phyloP scores from a whole-genome alignment of 2,329 filamentous ascomycete species.

The Nannizzia gypsea region DNA sequence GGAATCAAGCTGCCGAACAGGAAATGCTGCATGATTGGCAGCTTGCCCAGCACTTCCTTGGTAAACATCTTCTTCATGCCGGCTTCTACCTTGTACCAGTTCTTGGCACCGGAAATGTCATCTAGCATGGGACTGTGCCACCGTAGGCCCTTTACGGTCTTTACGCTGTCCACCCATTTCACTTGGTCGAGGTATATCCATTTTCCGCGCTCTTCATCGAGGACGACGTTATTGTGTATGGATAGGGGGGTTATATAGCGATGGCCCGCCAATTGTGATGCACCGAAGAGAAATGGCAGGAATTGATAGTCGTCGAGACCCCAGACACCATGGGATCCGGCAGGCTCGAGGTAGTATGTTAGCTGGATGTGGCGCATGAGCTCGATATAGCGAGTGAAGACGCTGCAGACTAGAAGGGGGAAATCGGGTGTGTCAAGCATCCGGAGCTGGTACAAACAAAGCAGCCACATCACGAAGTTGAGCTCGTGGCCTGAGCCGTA shows the following conservation, averaged over 20 bases:
- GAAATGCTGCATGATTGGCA: constrained; percentile 98
- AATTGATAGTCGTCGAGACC: constrained; percentile 97
- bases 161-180: constrained; percentile 86
- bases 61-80: constrained; percentile 98
- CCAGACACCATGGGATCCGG: constrained; percentile 95
- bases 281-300: constrained; percentile 86
- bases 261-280: constrained; percentile 77
- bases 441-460: constrained; percentile 76
- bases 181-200: constrained; percentile 91
- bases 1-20: constrained; percentile 79
- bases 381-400: constrained; percentile 71
- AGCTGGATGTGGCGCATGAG: constrained; percentile 82
- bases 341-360: constrained; percentile 92
- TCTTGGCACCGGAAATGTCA: constrained; percentile 83
- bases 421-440: constrained; percentile 57
- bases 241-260: constrained; percentile 63
- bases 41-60: constrained; percentile 78
- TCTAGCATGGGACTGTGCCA: constrained; percentile 99
- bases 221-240: constrained; percentile 76
- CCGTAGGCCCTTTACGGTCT: constrained; percentile 83
- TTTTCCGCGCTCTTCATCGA: constrained; percentile 75
- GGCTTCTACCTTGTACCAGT: constrained; percentile 81
- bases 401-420: constrained; percentile 57
- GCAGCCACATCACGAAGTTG: constrained; percentile 91
- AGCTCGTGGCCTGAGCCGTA: constrained; percentile 96